Base-by-base conservation (phyloP, 441 rosid species). In the Omphalea diandra region DNA sequence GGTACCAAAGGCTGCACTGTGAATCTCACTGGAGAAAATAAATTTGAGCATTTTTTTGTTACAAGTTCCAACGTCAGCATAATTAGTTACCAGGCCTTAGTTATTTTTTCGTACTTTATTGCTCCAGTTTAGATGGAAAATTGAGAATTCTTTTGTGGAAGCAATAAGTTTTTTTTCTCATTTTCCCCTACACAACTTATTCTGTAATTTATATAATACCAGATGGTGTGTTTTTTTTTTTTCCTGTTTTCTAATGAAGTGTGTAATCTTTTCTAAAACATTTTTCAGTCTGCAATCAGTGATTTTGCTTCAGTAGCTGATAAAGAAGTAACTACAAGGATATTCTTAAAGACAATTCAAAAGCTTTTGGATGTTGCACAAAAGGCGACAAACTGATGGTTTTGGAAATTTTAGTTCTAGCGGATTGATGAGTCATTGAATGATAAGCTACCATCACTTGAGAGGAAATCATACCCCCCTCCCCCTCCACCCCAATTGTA, bases 241-340 rank as follows among this genome's bases (percentile, higher is more conserved):
- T n/a, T n/a, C n/a, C n/a, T n/a, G n/a, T n/a, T n/a, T n/a, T n/a
- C n/a, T 10, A 53, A 56, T 67, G 46, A 66, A 73, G 61, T 73
- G 55, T 68, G 35, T 74, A 54, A 72, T 15, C 66, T 41, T 67
- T 44, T 33, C n/a, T 47, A 56, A 40, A n/a, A 27, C 49, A 46
- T 67, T 75, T 75, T 81, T 70, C 91, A 94, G 99, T 86, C 90
- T 52, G 85, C 88, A 38, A 90, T 94, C 53, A 77, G 82, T 50
- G 88, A 87, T 71, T 75, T 94, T 74, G 89, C 92, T 79, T 87
- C 99, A 59, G 87, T 92, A 82, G 89, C 99, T 2, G 88, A 81
- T 79, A 82, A 81, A 81, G 74, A 75, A 66, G 86, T 85, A 55
- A 86, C 87, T 64, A 58, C 80, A 63, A 79, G 75, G 66, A 76